phyloP scores from a whole-genome alignment of 768 basidiomycete species.

The Rhodotorula toruloides region DNA sequence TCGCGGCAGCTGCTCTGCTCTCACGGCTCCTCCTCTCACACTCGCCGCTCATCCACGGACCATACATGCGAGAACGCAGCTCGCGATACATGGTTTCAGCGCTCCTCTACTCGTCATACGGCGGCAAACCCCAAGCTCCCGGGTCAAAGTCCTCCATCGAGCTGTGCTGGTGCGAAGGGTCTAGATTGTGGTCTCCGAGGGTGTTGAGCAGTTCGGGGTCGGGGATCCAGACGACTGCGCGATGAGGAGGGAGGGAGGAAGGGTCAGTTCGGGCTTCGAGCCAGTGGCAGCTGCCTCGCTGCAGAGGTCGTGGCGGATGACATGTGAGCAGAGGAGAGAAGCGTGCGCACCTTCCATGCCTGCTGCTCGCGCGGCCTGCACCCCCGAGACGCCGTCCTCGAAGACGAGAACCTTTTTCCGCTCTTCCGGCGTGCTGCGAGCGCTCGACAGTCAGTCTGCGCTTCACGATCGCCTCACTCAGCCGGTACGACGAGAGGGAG shows the following conservation, averaged over 20 bases:
- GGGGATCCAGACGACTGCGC: conserved; percentile 75
- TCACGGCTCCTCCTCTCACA: too few species aligned
- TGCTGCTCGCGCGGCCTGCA: conserved; percentile 74
- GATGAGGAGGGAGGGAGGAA: too few species aligned
- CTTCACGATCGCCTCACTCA: background rate
- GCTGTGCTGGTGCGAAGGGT: conserved; percentile 17
- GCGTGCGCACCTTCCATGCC: conserved; percentile 68
- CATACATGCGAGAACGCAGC: too few species aligned
- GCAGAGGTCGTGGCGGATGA: background rate
- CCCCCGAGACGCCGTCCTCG: conserved; percentile 71
- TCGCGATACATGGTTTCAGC: too few species aligned
- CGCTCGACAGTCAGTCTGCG: background rate
- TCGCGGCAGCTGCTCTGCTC: too few species aligned
- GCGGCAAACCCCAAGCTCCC: conserved; percentile 75
- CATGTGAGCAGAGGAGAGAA: background rate
- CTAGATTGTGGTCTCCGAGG: conserved; percentile 55
- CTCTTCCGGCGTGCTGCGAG: conserved; percentile 49
- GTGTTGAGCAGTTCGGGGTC: conserved; percentile 62
- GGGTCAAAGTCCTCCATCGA: conserved; percentile 72
- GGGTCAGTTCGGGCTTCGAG: too few species aligned
- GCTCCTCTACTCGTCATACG: too few species aligned
- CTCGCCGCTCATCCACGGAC: too few species aligned
- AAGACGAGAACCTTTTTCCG: conserved; percentile 64
- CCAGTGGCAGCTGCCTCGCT: too few species aligned
- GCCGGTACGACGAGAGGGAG: too few species aligned